phyloP scores from a whole-genome alignment of 2,329 filamentous ascomycete genomes.

The Fusarium agapanthi region DNA sequence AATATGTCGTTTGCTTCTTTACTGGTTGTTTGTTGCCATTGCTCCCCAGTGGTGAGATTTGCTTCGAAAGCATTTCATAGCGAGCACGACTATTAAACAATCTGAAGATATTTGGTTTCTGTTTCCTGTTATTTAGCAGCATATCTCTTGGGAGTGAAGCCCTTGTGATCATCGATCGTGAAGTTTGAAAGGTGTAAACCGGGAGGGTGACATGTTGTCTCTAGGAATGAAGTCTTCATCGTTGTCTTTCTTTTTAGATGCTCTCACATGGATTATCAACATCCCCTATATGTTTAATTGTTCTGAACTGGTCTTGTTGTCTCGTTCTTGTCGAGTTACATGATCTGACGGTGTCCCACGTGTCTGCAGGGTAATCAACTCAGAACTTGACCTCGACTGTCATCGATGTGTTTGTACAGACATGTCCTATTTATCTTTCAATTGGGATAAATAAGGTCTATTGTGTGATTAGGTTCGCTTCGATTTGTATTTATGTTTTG shows the following conservation, averaged over 20 bases:
- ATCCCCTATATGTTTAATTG: background rate
- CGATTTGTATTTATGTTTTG: too few species aligned
- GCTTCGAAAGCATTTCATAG: background rate
- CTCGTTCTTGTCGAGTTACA: background rate
- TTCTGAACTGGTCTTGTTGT: background rate
- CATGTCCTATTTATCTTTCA: background rate
- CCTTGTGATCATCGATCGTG: background rate
- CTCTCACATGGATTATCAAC: background rate
- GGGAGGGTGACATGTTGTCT: background rate
- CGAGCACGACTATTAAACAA: background rate
- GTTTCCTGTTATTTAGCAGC: background rate
- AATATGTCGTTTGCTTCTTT: background rate
- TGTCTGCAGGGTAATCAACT: background rate
- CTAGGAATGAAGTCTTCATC: background rate
- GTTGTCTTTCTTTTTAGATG: fast-evolving
- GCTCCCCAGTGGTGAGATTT: too few species aligned
- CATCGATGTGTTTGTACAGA: background rate
- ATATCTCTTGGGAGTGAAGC: background rate
- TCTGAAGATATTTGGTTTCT: background rate
- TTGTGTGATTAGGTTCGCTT: background rate
- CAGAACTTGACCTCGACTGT: background rate
- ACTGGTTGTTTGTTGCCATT: background rate
- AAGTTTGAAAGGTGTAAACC: background rate
- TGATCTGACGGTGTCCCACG: background rate
- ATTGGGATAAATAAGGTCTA: too few species aligned